Evolutionary conservation across 176 grass and related monocot genomes (phyloP).

Genomic region (Puya raimondii): DNA sequence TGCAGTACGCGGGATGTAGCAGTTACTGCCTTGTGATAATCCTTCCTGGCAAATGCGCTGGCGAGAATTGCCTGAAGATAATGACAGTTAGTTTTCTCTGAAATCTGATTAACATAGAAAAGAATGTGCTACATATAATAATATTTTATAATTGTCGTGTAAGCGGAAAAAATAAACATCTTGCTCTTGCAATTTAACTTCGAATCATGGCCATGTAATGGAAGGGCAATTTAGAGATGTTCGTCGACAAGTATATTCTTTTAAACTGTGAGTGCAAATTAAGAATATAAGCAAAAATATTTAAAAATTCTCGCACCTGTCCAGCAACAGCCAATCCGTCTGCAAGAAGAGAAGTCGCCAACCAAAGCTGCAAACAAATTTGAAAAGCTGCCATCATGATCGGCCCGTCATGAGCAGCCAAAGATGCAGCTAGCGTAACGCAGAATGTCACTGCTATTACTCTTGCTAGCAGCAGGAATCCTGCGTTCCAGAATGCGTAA

Average conservation of each 20-base stretch:
- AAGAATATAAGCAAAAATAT: not conserved
- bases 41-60: slow-evolving; percentile 69
- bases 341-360: slow-evolving; percentile 84
- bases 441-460: slow-evolving; percentile 98
- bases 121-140: not conserved
- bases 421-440: slow-evolving; percentile 74
- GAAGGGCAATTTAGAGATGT: too few species aligned
- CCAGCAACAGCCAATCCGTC: slow-evolving; percentile 91
- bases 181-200: too few species aligned
- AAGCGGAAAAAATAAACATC: too few species aligned
- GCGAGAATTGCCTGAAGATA: slow-evolving; percentile 81
- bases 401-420: slow-evolving; percentile 72
- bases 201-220: too few species aligned
- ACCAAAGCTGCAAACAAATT: slow-evolving; percentile 90
- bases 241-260: not conserved
- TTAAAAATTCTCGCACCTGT: slow-evolving; percentile 32
- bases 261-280: not conserved
- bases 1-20: slow-evolving; percentile 75
- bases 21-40: slow-evolving; percentile 39
- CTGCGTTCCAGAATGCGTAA: slow-evolving; percentile 22
- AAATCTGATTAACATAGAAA: not conserved
- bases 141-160: not conserved
- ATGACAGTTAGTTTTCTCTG: not conserved
- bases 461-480: slow-evolving; percentile 75
- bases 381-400: slow-evolving; percentile 88